phyloP scores from a whole-genome alignment of 1,284 basidiomycete genomes.

The Trichosporon coremiiforme region DNA sequence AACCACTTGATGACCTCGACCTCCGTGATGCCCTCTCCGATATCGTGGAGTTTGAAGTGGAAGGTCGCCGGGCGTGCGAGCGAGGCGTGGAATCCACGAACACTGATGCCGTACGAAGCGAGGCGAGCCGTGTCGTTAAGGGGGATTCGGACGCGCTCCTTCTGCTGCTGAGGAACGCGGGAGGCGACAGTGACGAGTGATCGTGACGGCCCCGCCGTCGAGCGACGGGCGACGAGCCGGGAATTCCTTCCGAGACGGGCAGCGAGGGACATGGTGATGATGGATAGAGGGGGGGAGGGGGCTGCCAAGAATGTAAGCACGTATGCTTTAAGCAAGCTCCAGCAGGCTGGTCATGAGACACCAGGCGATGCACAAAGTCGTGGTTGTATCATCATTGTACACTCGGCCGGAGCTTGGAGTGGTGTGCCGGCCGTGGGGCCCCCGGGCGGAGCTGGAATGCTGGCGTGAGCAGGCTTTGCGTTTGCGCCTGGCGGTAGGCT shows the following conservation, averaged over 20 bases:
- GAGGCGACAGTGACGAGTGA: neutral
- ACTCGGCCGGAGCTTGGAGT: conserved; percentile 9
- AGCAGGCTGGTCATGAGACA: neutral
- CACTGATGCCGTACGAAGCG: neutral
- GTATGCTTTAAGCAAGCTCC: conserved; percentile 3
- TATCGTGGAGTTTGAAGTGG: conserved; percentile 86
- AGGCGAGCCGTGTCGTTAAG: conserved; percentile 12
- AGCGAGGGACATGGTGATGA: conserved; percentile 15
- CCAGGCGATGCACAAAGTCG: conserved; percentile 2
- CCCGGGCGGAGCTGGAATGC: conserved; percentile 18
- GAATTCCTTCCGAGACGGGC: conserved; percentile 11
- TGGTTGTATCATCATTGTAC: conserved; percentile 9
- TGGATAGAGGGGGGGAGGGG: neutral
- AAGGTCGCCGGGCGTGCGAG: conserved; percentile 25
- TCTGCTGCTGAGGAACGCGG: neutral
- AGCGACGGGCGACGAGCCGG: neutral
- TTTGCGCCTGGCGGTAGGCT: neutral
- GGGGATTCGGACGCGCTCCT: conserved; percentile 19
- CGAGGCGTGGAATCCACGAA: conserved; percentile 29
- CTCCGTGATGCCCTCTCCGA: conserved; percentile 84
- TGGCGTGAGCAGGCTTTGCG: neutral
- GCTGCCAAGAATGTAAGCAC: neutral
- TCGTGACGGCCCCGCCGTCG: neutral
- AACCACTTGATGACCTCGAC: conserved; percentile 87
- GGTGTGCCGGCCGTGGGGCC: conserved; percentile 12